A percentile compares a stretch with the other conserved stretches of the same genome.
Evolutionary conservation across 768 basidiomycete species (phyloP).

Genomic region (Boletus vermiculosoides): DNA sequence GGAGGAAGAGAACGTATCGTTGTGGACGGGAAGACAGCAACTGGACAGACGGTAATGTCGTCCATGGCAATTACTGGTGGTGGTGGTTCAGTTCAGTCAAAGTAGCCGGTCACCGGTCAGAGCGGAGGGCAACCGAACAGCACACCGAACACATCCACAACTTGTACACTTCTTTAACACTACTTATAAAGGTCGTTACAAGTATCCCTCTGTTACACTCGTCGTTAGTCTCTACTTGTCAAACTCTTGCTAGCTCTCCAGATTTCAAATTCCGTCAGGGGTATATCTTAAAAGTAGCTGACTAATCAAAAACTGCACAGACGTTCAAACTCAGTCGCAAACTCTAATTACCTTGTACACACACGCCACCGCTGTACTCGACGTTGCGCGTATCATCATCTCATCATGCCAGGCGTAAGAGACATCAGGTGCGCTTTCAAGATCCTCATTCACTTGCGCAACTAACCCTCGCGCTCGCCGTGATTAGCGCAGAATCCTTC

Average conservation of each 20-base stretch:
- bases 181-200: too few species aligned
- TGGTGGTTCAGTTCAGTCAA: neutral
- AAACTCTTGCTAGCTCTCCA: too few species aligned
- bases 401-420: constrained; percentile 79
- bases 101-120: neutral
- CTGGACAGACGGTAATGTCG: neutral
- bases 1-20: constrained; percentile 44
- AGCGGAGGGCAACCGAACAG: too few species aligned
- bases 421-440: constrained; percentile 59
- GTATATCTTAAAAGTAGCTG: constrained; percentile 17
- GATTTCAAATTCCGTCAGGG: too few species aligned
- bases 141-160: too few species aligned
- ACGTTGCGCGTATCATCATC: constrained; percentile 35
- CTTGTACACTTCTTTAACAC: too few species aligned
- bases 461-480: neutral
- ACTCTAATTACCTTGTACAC: constrained; percentile 41
- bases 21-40: neutral
- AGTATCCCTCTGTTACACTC: too few species aligned
- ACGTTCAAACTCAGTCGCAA: constrained; percentile 34
- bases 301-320: constrained; percentile 46
- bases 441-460: neutral
- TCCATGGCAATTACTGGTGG: neutral
- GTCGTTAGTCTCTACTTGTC: too few species aligned
- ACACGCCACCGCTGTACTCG: constrained; percentile 50
- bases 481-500: constrained; percentile 83